A percentile compares a stretch with the other conserved stretches of the same genome.
phyloP scores from a whole-genome alignment of 441 rosid species.

The Adansonia madagascariensis region DNA sequence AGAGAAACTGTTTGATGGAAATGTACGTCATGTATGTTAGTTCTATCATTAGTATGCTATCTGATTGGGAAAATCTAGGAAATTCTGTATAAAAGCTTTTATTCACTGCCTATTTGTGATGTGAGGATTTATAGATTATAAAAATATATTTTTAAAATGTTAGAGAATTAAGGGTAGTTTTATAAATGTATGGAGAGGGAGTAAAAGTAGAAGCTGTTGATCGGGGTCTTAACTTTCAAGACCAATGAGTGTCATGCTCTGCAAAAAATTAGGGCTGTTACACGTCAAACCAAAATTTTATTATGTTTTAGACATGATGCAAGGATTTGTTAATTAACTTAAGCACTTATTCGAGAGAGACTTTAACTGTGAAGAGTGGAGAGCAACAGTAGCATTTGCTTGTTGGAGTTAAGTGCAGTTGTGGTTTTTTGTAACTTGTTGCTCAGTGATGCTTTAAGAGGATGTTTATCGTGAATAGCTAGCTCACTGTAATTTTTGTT shows the following conservation, averaged over 20 bases:
- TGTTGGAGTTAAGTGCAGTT: neutral
- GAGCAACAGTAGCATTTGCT: neutral
- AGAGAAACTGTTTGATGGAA: neutral
- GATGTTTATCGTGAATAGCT: constrained; percentile 6
- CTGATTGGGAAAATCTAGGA: neutral
- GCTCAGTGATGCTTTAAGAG: neutral
- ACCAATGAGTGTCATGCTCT: neutral
- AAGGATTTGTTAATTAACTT: neutral
- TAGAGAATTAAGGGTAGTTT: neutral
- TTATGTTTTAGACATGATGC: neutral
- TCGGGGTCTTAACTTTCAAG: neutral
- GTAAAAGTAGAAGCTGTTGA: neutral
- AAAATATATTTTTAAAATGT: neutral
- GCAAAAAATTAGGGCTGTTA: neutral
- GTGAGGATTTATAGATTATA: neutral
- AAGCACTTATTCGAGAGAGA: neutral
- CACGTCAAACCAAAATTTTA: neutral
- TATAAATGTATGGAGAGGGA: neutral
- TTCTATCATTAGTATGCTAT: neutral
- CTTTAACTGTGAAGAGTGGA: neutral
- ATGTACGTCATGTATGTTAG: neutral
- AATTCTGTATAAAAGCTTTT: neutral
- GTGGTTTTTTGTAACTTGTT: neutral
- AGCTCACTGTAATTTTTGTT: constrained; percentile 2
- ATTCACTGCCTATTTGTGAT: neutral